Evolutionary conservation across 2,329 filamentous ascomycete species (phyloP), one percentile per base, ranked within the genome.

Genomic region (Escovopsis sp.): DNA sequence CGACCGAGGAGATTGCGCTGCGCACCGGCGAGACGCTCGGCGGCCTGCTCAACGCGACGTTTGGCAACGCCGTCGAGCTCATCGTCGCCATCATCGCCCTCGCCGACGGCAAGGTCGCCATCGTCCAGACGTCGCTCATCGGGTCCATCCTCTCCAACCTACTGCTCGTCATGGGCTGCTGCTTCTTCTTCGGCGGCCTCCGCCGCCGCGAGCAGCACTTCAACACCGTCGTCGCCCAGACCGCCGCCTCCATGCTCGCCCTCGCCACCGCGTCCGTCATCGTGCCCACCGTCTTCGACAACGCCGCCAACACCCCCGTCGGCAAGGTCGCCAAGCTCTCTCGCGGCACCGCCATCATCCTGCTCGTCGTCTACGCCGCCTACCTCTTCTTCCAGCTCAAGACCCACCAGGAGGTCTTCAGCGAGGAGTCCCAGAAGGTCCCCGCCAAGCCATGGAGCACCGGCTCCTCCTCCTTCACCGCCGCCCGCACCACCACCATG

Each of bases 321-420:
- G 44, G 50, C 5, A 72, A 75, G 4, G 76, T 84, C 11, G 74
- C 75, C 11, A 64, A 67, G 43, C 63, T 84, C 19, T 88, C 83
- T 0, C 76, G 82, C 43, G 84, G 83, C 41, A 85, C 82, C 2
- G 67, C 83, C 1, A 65, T 95, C 47, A 87, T 95, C 47, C 72
- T 95, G 4, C 72, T 96, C 1, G 58, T 93, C 38, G 82, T 93
- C 9, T 96, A 95, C 59, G 77, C 63, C 40, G 82, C 75, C 44
- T 95, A 93, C 55, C 77, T 96, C 2, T 72, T 85, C 61, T 95
- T 95, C 69, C 89, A 95, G 61, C 77, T 96, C 45, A 85, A 86
- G 59, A 88, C 88, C 0, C 88, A 95, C 59, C 70, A 73, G 23
- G 67, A 67, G 8, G 80, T 94, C 58, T 95, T 94, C 68, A 85